These are phyloP conservation scores for Pleurotus tuoliensis DNA, from an alignment of 768 basidiomycete species.

Conservation along the genomic window DNA sequence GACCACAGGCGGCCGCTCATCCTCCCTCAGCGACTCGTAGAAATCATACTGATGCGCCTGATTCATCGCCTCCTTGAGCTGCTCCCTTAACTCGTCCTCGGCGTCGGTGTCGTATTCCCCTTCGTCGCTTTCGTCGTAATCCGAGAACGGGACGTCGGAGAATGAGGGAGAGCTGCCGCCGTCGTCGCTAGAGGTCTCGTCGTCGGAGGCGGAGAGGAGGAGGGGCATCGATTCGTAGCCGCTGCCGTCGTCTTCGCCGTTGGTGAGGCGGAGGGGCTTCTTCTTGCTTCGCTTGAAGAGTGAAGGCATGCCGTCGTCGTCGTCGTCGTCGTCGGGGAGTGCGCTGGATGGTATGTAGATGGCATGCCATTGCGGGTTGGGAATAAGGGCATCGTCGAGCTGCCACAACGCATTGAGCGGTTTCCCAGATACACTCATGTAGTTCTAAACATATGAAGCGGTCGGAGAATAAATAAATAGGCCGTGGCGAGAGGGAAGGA, in stretches of 20 bases:
- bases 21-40: conserved; percentile 40
- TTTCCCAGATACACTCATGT: conserved; percentile 44
- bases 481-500: conserved; percentile 13
- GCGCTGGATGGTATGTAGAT: conserved; percentile 27
- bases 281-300: conserved; percentile 23
- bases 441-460: conserved; percentile 45
- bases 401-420: conserved; percentile 65
- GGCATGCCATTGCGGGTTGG: conserved; percentile 59
- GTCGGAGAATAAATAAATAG: neutral
- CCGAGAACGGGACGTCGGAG: conserved; percentile 32
- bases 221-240: conserved; percentile 54
- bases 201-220: conserved; percentile 63
- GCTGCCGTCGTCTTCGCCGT: conserved; percentile 40
- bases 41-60: conserved; percentile 57
- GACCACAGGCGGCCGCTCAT: conserved; percentile 12
- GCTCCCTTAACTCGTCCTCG: conserved; percentile 59
- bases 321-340: conserved; percentile 7
- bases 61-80: conserved; percentile 73
- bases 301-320: conserved; percentile 14
- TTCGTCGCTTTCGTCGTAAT: conserved; percentile 24
- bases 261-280: conserved; percentile 49
- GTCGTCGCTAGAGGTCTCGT: conserved; percentile 28
- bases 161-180: conserved; percentile 17
- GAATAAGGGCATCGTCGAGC: conserved; percentile 44
- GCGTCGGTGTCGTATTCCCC: conserved; percentile 62